Base-by-base conservation (phyloP, 768 basidiomycete species). In the Dioszegia aurantiaca region DNA sequence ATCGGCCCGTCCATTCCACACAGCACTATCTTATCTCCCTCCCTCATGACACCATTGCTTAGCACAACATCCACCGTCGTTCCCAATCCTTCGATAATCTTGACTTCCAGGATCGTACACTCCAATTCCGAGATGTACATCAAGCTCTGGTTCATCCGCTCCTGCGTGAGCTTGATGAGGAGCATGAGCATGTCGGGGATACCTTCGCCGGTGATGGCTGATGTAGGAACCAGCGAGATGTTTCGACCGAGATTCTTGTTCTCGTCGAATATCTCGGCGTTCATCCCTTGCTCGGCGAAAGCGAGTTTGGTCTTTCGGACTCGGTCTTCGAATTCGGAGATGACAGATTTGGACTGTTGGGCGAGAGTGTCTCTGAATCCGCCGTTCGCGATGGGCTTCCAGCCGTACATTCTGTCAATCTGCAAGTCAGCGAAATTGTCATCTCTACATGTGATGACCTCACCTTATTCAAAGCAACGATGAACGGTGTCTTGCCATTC, bases 161-260 rank as follows among this genome's bases (percentile, higher is more conserved):
- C 88, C 77, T 98, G 94, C 16, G 94, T 98, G 54, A 98, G 83
- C 77, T 95, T 93, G 79, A 97, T 85, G 72, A 99, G 85, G 26
- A 99, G 82, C 89, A 93, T 90, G 79, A 99, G 91, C 94, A 99
- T 94, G 80, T 98, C 95, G 27, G 95, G 95, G 11, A 99, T 83
- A 76, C 95, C 95, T 79, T 99, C 95, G 56, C 94, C 95, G 3
- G 94, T 97, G 77, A 95, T 86, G 31, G 95, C 95, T 55, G 95
- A 98, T 4, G 94, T 98, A 28, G 95, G 94, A 12, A 99, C 94
- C 47, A 99, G 82, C 1, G 94, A 98, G 59, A 99, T 92, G 67
- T 90, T 93, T 59, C 88, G 84, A 53, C 86, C 89, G 61, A 95
- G 87, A 78, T 83, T 91, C 81, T 90, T 94, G 85, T 99, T 99